Conservation (phyloP, 768 basidiomycete species). For the Kwoniella botswanensis region DNA sequence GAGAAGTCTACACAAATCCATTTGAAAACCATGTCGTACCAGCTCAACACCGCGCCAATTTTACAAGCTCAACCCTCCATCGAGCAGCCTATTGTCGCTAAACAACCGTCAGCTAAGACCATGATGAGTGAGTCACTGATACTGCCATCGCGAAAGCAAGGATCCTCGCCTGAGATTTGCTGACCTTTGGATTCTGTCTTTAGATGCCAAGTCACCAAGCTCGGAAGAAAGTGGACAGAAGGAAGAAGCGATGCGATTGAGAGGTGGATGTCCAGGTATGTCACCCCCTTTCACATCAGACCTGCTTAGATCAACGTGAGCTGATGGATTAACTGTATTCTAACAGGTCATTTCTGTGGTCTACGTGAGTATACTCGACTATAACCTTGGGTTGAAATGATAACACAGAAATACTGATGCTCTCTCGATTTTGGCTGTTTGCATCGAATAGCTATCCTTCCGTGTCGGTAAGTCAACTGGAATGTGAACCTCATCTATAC, state of each 20-base stretch:
- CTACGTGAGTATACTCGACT: conserved; percentile 36
- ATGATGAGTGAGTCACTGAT: conserved; percentile 43
- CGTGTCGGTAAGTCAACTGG: conserved; percentile 36
- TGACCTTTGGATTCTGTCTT: not conserved
- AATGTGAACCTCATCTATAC: too few relatives aligned
- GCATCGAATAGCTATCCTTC: conserved; percentile 42
- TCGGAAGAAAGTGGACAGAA: conserved; percentile 28
- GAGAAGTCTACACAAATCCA: too few relatives aligned
- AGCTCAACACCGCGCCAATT: conserved; percentile 15
- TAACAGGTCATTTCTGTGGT: conserved; percentile 43
- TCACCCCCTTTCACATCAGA: not conserved
- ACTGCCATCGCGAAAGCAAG: too few relatives aligned
- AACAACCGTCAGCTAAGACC: conserved; percentile 37
- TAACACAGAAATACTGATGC: not conserved
- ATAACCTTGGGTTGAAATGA: not conserved
- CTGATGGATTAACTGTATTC: not conserved
- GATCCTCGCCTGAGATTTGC: too few relatives aligned
- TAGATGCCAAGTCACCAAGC: not conserved
- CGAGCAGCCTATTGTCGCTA: conserved; percentile 34
- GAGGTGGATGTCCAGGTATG: conserved; percentile 51
- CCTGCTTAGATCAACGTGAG: not conserved
- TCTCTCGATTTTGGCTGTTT: not conserved
- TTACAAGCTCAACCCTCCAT: conserved; percentile 38
- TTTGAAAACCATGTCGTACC: conserved; percentile 10
- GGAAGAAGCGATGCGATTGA: conserved; percentile 39